phyloP scores from a whole-genome alignment of 345 rosid genomes.

The Aquilaria malaccensis region DNA sequence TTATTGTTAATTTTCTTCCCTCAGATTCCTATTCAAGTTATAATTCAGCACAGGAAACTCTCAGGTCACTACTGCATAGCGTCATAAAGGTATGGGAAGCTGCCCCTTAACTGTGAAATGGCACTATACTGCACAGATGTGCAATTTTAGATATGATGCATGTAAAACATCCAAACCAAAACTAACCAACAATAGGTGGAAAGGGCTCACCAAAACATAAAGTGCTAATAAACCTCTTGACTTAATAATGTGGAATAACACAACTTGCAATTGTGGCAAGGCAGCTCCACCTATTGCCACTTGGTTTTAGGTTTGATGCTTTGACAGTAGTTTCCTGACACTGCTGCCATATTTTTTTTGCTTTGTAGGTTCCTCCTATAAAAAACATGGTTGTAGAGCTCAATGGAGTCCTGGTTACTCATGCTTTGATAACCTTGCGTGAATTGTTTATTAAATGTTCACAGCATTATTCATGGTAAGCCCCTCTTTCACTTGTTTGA shows the following conservation, averaged over 20 bases:
- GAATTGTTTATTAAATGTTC: constrained; percentile 69
- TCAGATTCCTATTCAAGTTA: constrained; percentile 84
- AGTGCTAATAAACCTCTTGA: too few relatives aligned
- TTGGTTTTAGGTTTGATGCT: too few relatives aligned
- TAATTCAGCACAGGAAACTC: constrained; percentile 81
- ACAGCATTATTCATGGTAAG: constrained; percentile 91
- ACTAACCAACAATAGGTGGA: too few relatives aligned
- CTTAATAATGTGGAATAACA: too few relatives aligned
- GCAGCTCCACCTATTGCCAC: too few relatives aligned
- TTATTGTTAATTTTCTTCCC: constrained; percentile 74
- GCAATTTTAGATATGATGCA: too few relatives aligned
- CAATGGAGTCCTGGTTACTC: constrained; percentile 85
- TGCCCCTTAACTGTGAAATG: not conserved
- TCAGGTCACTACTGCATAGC: constrained; percentile 85
- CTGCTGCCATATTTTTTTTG: not conserved
- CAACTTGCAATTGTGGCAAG: too few relatives aligned
- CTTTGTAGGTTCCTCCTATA: constrained; percentile 69
- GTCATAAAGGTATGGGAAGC: constrained; percentile 65
- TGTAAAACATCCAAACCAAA: too few relatives aligned
- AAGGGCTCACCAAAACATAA: too few relatives aligned
- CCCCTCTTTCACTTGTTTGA: constrained; percentile 13
- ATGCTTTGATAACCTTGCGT: constrained; percentile 81
- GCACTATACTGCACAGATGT: too few relatives aligned
- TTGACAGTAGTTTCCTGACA: too few relatives aligned
- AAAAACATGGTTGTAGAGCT: constrained; percentile 87